These are phyloP conservation scores for Rhodamnia argentea DNA, from an alignment of 345 rosid genomes.

Conservation along the genomic window DNA sequence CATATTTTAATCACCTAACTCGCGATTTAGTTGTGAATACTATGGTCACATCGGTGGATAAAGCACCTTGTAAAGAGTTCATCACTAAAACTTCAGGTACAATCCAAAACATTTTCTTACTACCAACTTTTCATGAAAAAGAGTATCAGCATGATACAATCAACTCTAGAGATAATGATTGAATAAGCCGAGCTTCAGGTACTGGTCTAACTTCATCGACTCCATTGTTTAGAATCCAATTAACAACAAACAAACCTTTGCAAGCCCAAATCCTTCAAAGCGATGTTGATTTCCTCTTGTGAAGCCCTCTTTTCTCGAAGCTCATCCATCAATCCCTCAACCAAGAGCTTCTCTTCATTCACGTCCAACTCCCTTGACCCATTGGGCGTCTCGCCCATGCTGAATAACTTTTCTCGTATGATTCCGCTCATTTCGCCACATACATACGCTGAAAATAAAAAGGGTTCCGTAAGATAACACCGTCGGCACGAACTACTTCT, in stretches of 20 bases:
- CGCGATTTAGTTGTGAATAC: neutral
- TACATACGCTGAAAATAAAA: slow-evolving; percentile 15
- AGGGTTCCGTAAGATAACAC: neutral
- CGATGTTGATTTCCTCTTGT: neutral
- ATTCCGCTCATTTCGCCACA: slow-evolving; percentile 15
- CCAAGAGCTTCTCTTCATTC: slow-evolving; percentile 2
- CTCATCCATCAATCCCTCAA: neutral
- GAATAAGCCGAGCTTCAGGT: neutral
- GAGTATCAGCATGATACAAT: neutral
- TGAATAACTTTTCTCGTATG: slow-evolving; percentile 5
- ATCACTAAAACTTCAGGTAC: neutral
- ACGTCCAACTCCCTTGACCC: slow-evolving; percentile 4
- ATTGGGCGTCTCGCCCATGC: slow-evolving; percentile 5
- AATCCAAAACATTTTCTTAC: neutral
- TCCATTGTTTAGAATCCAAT: neutral
- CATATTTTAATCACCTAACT: neutral
- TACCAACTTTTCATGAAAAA: neutral
- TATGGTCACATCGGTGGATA: neutral
- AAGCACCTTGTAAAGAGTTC: neutral
- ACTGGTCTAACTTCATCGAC: neutral
- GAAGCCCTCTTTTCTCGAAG: neutral
- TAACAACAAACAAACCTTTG: slow-evolving; percentile 6
- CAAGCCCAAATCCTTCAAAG: slow-evolving; percentile 14
- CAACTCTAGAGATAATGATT: neutral
- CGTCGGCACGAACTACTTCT: neutral